Base-by-base conservation (phyloP, 2,329 filamentous ascomycete species). In the Ceratocystis destructans region DNA sequence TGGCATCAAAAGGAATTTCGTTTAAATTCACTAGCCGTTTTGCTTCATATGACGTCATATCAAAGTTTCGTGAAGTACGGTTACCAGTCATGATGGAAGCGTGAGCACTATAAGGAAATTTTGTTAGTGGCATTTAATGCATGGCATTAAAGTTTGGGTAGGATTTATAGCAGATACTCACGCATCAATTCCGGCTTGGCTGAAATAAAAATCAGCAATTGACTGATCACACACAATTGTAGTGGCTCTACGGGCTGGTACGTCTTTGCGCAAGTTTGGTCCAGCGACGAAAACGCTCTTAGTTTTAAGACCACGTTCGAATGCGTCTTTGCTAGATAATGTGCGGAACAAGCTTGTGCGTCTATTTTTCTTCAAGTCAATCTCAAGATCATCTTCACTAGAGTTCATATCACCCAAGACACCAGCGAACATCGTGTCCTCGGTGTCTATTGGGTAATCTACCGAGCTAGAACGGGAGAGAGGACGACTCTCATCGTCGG, bases 41-140 rank as follows among this genome's bases (percentile, higher is more conserved):
- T n/a, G 77, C 75, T 70, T 78, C 77, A 70, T 80, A 80, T 31
- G 78, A 78, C 33, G 72, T 72, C 63, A 76, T 67, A 66, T 79
- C 75, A 71, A 79, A 78, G 66, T 76, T 77, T 70, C 76, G 76
- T 4, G 77, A 79, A 4, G 73, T 71, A 61, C 75, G 76, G 48
- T 74, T 73, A 28, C 71, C 71, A 44, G 73, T 33, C 17, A 41
- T 45, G 22, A 61, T 61, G 25, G 48, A 66, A 46, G 66, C 48
- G 25, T 48, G 45, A 20, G 66, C 66, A 55, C 66, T 68, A 37
- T 7, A 22, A 15, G 5, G n/a, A 64, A 31, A 3, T 20, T 62
- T 28, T 50, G 55, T 66, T 62, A 61, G 25, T 41, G n/a, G 25
- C 4, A 17, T n/a, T 17, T n/a, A 25, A 33, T 8, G 12, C 22